phyloP scores from a whole-genome alignment of 2,329 filamentous ascomycete genomes.

The Fusarium lateritium region DNA sequence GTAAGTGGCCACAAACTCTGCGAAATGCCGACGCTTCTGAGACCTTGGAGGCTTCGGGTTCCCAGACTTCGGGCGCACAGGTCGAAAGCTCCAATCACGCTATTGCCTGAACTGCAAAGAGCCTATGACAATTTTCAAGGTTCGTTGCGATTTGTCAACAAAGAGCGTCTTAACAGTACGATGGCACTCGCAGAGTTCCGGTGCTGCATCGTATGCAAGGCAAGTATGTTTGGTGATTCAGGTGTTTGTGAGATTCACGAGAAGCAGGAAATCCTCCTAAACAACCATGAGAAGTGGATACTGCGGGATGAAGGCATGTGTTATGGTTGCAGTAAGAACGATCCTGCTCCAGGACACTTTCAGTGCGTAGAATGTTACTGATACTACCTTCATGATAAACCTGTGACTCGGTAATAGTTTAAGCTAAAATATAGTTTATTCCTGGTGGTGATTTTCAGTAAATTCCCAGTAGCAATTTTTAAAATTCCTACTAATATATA shows the following conservation, averaged over 20 bases:
- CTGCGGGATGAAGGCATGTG: not conserved
- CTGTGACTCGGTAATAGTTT: too few relatives aligned
- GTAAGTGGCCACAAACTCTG: not conserved
- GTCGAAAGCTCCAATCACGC: too few relatives aligned
- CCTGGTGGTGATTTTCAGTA: too few relatives aligned
- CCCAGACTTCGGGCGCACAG: too few relatives aligned
- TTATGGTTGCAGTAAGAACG: too few relatives aligned
- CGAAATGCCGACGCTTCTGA: not conserved
- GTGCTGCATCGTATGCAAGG: not conserved
- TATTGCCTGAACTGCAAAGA: not conserved
- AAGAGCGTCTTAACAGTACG: not conserved
- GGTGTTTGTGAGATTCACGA: not conserved
- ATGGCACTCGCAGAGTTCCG: not conserved
- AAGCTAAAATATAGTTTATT: too few relatives aligned
- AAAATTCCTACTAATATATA: too few relatives aligned
- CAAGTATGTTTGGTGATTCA: not conserved
- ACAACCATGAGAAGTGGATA: not conserved
- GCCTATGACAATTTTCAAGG: not conserved
- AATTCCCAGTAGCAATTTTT: too few relatives aligned
- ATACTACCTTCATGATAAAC: too few relatives aligned
- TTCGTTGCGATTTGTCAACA: not conserved
- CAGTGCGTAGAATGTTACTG: not conserved
- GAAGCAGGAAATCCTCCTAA: not conserved
- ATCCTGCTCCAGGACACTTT: too few relatives aligned
- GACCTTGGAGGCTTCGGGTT: too few relatives aligned